Conservation (phyloP, 1,284 basidiomycete species). For the Ceratobasidium sp. region DNA sequence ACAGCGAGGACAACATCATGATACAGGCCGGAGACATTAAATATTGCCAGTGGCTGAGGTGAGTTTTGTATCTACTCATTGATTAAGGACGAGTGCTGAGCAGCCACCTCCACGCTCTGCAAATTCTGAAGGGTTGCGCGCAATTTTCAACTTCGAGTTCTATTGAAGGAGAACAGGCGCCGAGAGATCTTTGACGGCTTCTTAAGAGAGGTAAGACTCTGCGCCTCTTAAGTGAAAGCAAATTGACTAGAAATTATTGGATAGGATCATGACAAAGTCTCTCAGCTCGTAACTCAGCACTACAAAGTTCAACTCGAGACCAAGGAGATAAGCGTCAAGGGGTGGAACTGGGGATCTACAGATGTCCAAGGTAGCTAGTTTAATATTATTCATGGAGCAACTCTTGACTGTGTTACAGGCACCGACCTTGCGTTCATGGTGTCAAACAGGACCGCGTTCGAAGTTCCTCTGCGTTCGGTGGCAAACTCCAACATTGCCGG, state of each 20-base stretch:
- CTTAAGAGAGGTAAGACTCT: conserved; percentile 81
- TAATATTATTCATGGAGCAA: conserved; percentile 12
- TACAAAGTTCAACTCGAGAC: conserved; percentile 88
- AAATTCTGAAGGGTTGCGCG: conserved; percentile 75
- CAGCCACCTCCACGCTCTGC: conserved; percentile 10
- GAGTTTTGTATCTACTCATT: conserved; percentile 45
- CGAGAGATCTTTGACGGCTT: conserved; percentile 94
- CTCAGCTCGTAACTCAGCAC: conserved; percentile 81
- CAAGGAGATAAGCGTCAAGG: conserved; percentile 89
- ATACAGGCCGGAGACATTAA: conserved; percentile 81
- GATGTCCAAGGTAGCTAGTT: conserved; percentile 84
- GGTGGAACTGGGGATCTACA: conserved; percentile 99
- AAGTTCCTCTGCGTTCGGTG: conserved; percentile 87
- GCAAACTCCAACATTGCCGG: conserved; percentile 98
- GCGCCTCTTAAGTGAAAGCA: neutral
- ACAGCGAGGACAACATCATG: conserved; percentile 72
- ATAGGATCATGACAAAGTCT: conserved; percentile 85
- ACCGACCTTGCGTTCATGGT: conserved; percentile 91
- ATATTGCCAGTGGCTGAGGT: conserved; percentile 85
- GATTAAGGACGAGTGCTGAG: neutral
- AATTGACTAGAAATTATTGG: neutral
- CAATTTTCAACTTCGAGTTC: conserved; percentile 88
- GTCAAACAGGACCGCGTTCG: conserved; percentile 90
- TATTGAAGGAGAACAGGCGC: conserved; percentile 74
- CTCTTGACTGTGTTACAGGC: conserved; percentile 60